Evolutionary conservation across 495 filamentous ascomycete species (phyloP).

Genomic region (Daldinia loculata): DNA sequence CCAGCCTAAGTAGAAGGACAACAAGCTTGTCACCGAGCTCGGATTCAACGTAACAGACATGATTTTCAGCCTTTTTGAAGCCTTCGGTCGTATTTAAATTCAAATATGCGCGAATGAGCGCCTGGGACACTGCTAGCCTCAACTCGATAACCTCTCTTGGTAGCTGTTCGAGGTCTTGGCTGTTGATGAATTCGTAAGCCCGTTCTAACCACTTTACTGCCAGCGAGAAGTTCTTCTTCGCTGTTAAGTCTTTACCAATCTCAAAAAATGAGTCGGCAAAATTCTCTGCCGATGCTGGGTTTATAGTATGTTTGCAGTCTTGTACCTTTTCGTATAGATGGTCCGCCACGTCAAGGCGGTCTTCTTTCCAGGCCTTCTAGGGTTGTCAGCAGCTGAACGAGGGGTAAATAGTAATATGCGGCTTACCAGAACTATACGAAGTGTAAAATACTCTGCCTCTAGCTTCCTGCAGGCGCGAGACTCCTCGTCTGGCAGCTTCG

Average conservation of each 20-base stretch:
- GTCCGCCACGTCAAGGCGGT: slow-evolving; percentile 76
- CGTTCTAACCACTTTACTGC: slow-evolving; percentile 80
- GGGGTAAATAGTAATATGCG: slow-evolving; percentile 10
- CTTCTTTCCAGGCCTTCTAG: slow-evolving; percentile 75
- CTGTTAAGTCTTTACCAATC: slow-evolving; percentile 70
- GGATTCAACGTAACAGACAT: slow-evolving; percentile 66
- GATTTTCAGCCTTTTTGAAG: slow-evolving; percentile 62
- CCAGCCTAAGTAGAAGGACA: slow-evolving; percentile 74
- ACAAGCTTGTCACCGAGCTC: slow-evolving; percentile 69
- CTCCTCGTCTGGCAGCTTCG: slow-evolving; percentile 44
- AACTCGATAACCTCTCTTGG: slow-evolving; percentile 70
- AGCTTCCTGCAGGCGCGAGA: slow-evolving; percentile 51
- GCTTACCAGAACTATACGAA: slow-evolving; percentile 73
- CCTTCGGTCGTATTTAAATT: slow-evolving; percentile 54
- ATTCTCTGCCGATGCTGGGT: slow-evolving; percentile 65
- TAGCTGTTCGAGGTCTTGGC: slow-evolving; percentile 62
- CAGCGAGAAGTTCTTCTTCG: slow-evolving; percentile 58
- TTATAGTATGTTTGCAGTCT: slow-evolving; percentile 49
- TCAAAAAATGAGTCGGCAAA: slow-evolving; percentile 76
- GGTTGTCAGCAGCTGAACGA: slow-evolving; percentile 26
- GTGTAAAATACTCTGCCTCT: slow-evolving; percentile 71
- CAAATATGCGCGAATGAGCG: slow-evolving; percentile 64
- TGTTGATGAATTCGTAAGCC: slow-evolving; percentile 66
- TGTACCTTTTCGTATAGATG: slow-evolving; percentile 73
- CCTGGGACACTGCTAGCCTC: slow-evolving; percentile 71